Base-by-base conservation (phyloP, 257 asterid species). In the Eucommia ulmoides region DNA sequence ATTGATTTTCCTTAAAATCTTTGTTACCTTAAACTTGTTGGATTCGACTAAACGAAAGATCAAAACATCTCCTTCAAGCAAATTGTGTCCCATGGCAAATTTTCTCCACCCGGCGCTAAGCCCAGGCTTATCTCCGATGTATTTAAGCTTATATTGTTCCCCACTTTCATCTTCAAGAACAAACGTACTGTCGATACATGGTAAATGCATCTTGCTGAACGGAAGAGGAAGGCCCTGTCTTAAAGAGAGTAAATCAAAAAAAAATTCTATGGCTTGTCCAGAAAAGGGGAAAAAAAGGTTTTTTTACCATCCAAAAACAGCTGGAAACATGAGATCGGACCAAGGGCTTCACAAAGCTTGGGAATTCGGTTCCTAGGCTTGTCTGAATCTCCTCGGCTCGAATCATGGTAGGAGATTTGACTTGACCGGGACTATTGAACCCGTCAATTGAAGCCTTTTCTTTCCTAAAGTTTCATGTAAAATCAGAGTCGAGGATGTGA, bases 71-170 rank as follows among this genome's bases (percentile, higher is more conserved):
- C 97, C 97, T 65, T 80, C 93, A 20, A 87, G 67, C 66, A 83
- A 68, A 52, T 78, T 87, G 69, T 71, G 86, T 24, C 81, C 88
- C 61, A 83, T 65, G 54, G 74, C 91, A 62, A 78, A 87, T 66
- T 74, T 83, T 58, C 97, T 76, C 97, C 97, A 87, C 44, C 97
- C 97, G 14, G 94, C 97, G 64, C 97, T 83, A 22, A 87, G 75
- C 41, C 97, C 97, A 1, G 97, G 76, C 75, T 83, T 83, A 58
- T 74, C 74, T 33, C 93, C 75, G 56, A 87, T 68, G 59, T 87
- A 87, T 41, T 83, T 87, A 23, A 83, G 59, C 21, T 64, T 81
- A 62, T 57, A 87, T 61, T 72, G 77, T 55, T 81, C 93, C n/a
- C 81, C 85, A 41, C 33, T 69, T 70, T 81, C 97, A 58, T 68